Evolutionary conservation across 1,284 basidiomycete genomes (phyloP), one percentile per base, ranked within the genome.

Genomic region (Ustilago hordei): DNA sequence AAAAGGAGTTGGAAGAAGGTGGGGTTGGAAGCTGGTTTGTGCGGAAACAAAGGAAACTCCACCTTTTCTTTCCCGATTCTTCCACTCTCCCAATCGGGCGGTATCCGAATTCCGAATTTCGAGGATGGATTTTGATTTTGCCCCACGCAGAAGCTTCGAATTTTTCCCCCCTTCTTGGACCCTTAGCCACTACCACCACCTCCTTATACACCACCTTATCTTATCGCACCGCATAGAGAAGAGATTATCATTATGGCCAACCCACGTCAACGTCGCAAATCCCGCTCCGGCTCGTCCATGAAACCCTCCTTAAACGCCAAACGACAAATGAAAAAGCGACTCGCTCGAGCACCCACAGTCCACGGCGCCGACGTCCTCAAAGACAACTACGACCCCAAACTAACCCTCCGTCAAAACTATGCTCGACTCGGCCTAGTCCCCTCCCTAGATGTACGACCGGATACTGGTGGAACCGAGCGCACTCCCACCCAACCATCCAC

Each of bases 351-450:
- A 9, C 81, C 84, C 35, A 92, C 92, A 13, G 91, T 98, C 69
- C 90, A 91, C 67, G 95, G 93, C 0, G 93, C 95, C 2, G 92
- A 93, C 85, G 88, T 90, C 17, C 88, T 98, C 64, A 93, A 93
- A 84, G 91, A 93, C 55, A 90, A 91, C 58, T 98, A 95, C 95
- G 93, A 97, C 87, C 91, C 90, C 79, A 89, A 88, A 70, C 94
- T 94, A 88, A 99, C 95, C 8, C 92, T 96, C 32, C 90, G 91
- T 78, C 95, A 98, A 90, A 98, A 98, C 87, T 95, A 95, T 86
- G 89, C 91, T 79, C 89, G 91, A 23, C 88, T 95, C 60, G 93
- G 94, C 17, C 89, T 95, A 34, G 87, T 91, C 9, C 89, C 91
- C 0, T 57, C 67, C 23, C 64, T 82, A 6, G 70, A 59, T 36